Base-by-base conservation (phyloP, 768 basidiomycete genomes). In the Agaricus sinodeliciosus region DNA sequence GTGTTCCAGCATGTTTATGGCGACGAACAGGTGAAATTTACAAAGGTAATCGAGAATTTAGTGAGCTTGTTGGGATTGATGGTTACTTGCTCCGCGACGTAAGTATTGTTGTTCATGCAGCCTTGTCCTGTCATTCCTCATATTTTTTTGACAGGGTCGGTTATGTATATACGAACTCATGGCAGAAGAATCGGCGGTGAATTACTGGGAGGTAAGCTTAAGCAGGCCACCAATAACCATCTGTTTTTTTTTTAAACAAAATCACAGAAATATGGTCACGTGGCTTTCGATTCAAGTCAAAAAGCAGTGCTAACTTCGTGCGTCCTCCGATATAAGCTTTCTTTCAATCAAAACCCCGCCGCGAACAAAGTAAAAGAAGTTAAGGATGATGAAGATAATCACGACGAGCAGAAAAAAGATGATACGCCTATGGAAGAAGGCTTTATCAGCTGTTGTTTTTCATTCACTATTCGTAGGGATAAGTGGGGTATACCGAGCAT, bases 81-180 rank as follows among this genome's bases (percentile, higher is more conserved):
- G 87, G 90, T 36, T 82, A 82, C 55, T 85, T 89, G 80, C 78
- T 95, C 70, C 83, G 89, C n/a, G 92, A 93, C 55, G 87, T 87
- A 60, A 60, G 81, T 70, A 9, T 31, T 11, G 26, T 35, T 13
- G 12, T n/a, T 1, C 13, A 13, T 9, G 15, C 15, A 37, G 9
- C 34, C 19, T 46, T 19, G 28, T 39, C 35, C 42, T 39, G 42
- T 18, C 51, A 35, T 43, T 4, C 5, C 43, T 28, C 26, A 46
- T 49, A 47, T 31, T 58, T 15, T 40, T 27, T 22, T 35, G n/a
- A 27, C 41, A 91, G 77, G 95, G 95, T 3, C 86, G 91, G 35
- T 69, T 96, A 19, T 95, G 94, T 62, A 96, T 99, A 52, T 98
- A 96, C 69, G 95, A 98, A 67, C 79, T 98, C 44, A 96, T 99